A percentile compares a stretch with the other conserved stretches of the same genome.
phyloP scores from a whole-genome alignment of 1,284 basidiomycete genomes.

The Puccinia polysora region DNA sequence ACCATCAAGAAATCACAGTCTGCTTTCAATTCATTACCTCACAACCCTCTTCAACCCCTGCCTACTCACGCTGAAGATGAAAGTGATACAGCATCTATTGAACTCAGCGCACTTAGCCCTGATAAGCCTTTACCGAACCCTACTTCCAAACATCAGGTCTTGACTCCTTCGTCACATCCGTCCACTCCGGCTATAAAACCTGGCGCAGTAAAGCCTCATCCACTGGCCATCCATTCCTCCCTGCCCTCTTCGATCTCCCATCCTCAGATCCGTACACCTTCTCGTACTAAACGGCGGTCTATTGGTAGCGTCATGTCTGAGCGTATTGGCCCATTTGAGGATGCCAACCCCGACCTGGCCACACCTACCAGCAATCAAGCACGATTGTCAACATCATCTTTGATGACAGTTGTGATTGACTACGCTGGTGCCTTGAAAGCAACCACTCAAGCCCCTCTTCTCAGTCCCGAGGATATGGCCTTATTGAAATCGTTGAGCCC shows the following conservation, averaged over 20 bases:
- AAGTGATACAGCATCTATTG: not conserved
- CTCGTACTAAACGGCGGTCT: slow-evolving; percentile 86
- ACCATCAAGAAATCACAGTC: slow-evolving; percentile 32
- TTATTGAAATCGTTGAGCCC: slow-evolving; percentile 69
- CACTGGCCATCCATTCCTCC: slow-evolving; percentile 38
- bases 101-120: not conserved
- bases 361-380: slow-evolving; percentile 66
- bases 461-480: slow-evolving; percentile 62
- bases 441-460: slow-evolving; percentile 23
- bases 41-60: slow-evolving; percentile 13
- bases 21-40: not conserved
- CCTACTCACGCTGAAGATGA: slow-evolving; percentile 15
- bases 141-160: not conserved
- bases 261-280: slow-evolving; percentile 69
- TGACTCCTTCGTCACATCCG: slow-evolving; percentile 25
- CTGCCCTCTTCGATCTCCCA: slow-evolving; percentile 40
- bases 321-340: slow-evolving; percentile 53
- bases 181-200: not conserved
- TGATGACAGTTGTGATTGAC: slow-evolving; percentile 29
- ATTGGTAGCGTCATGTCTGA: slow-evolving; percentile 69
- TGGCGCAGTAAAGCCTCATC: slow-evolving; percentile 39
- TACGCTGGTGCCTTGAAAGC: slow-evolving; percentile 34
- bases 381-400: slow-evolving; percentile 74
- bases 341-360: slow-evolving; percentile 60
- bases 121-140: not conserved